Percentiles rank a stretch among this genome's conserved stretches.
phyloP scores from a whole-genome alignment of 441 rosid species.

The Euphorbia celastroides region DNA sequence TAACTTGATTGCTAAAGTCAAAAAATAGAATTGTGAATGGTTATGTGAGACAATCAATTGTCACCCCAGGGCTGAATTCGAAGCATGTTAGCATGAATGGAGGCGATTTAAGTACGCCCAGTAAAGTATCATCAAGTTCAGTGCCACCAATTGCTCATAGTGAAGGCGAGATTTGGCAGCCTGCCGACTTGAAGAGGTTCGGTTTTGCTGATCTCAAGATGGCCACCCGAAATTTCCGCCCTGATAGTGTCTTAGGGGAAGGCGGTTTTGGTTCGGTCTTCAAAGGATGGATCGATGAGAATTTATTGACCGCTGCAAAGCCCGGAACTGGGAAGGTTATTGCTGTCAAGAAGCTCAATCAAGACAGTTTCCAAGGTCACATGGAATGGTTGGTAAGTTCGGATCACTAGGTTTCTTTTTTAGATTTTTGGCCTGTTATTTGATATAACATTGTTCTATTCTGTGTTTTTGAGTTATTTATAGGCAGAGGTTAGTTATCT shows the following conservation, averaged over 20 bases:
- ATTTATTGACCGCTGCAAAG: slow-evolving; percentile 46
- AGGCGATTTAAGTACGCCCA: slow-evolving; percentile 45
- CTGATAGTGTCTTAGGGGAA: slow-evolving; percentile 77
- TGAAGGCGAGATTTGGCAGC: slow-evolving; percentile 69
- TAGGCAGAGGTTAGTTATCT: slow-evolving; percentile 79
- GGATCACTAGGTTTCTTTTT: too few relatives aligned
- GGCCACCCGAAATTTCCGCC: slow-evolving; percentile 73
- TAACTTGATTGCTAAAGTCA: too few relatives aligned
- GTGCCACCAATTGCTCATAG: slow-evolving; percentile 46
- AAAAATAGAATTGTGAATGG: too few relatives aligned
- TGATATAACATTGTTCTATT: background rate
- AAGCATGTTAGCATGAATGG: slow-evolving; percentile 48
- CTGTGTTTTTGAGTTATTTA: background rate
- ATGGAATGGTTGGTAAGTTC: slow-evolving; percentile 73
- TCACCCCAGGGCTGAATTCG: slow-evolving; percentile 45
- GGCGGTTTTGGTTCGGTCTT: slow-evolving; percentile 89
- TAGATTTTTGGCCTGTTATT: background rate
- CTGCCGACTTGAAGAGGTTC: slow-evolving; percentile 55
- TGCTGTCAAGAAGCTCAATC: slow-evolving; percentile 77
- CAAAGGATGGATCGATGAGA: slow-evolving; percentile 83
- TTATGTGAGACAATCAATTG: background rate
- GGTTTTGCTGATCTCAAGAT: slow-evolving; percentile 43
- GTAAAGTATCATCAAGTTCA: slow-evolving; percentile 45
- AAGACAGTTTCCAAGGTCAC: slow-evolving; percentile 74
- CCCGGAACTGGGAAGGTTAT: slow-evolving; percentile 72